Conservation (phyloP, 2,329 filamentous ascomycete genomes). For the Talaromyces marneffei region DNA sequence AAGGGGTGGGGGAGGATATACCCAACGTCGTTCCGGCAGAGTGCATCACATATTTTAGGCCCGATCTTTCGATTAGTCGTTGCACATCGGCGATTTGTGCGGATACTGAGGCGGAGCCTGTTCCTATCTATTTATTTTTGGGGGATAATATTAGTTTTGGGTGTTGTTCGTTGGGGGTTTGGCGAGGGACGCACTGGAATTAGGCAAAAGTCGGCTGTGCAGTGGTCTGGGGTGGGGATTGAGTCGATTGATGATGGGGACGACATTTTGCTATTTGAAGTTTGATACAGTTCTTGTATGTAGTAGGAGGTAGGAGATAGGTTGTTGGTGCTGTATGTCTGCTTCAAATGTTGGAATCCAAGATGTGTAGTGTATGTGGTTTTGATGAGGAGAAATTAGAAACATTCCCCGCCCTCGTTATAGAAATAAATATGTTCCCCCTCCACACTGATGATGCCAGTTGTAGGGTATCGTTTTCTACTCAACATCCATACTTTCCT, state of each 20-base stretch:
- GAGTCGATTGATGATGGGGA: slow-evolving; percentile 17
- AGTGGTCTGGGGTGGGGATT: slow-evolving; percentile 60
- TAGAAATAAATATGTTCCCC: not conserved
- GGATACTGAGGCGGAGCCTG: slow-evolving; percentile 67
- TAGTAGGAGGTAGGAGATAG: no score
- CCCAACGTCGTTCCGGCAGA: slow-evolving; percentile 89
- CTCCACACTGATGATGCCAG: not conserved
- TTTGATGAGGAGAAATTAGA: not conserved
- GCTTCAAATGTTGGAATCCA: not conserved
- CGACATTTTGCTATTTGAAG: slow-evolving; percentile 2
- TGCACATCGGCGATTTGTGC: slow-evolving; percentile 86
- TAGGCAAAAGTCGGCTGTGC: slow-evolving; percentile 86
- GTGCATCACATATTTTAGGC: slow-evolving; percentile 82
- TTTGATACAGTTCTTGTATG: not conserved
- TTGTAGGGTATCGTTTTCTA: no score
- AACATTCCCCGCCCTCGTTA: not conserved
- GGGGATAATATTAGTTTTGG: not conserved
- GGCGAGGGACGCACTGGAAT: slow-evolving; percentile 46
- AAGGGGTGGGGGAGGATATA: slow-evolving; percentile 42
- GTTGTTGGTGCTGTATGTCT: not conserved
- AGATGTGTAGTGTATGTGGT: not conserved
- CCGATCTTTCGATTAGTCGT: slow-evolving; percentile 71
- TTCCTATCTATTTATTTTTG: slow-evolving; percentile 60
- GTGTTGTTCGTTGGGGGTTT: not conserved
- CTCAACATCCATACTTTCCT: not conserved